Percentiles rank a stretch among this genome's conserved stretches.
Conservation (phyloP, 768 basidiomycete species). For the Calocybe indica region DNA sequence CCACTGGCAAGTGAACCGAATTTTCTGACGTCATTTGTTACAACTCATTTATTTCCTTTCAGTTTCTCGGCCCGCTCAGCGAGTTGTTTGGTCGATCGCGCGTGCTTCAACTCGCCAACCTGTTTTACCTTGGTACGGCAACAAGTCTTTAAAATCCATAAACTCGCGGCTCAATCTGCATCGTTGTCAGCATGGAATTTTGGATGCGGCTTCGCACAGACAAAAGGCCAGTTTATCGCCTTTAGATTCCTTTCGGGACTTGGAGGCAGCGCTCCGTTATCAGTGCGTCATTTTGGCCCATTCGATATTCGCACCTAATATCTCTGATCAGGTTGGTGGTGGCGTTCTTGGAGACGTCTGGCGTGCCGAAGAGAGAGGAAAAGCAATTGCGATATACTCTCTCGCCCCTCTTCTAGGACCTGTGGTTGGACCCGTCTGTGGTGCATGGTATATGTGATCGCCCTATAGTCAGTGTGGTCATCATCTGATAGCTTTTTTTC, state of each 20-base stretch:
- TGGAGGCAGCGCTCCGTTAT: constrained; percentile 66
- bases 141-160: not conserved
- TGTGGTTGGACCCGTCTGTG: constrained; percentile 56
- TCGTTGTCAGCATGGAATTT: constrained; percentile 47
- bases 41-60: not conserved
- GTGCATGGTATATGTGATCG: constrained; percentile 35
- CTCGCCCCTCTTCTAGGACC: constrained; percentile 64
- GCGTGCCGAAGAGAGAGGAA: constrained; percentile 54
- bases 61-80: constrained; percentile 56
- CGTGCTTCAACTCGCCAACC: constrained; percentile 58
- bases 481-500: not conserved
- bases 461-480: too few species aligned
- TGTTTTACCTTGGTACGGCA: constrained; percentile 54
- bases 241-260: constrained; percentile 69
- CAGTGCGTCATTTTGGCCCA: constrained; percentile 41
- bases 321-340: constrained; percentile 41
- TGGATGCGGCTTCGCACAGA: constrained; percentile 60
- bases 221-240: constrained; percentile 48
- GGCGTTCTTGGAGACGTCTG: constrained; percentile 63
- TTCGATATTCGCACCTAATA: constrained; percentile 23
- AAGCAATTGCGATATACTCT: constrained; percentile 58
- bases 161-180: not conserved
- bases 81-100: constrained; percentile 66
- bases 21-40: not conserved
- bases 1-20: constrained; percentile 30